Base-by-base conservation (phyloP, 306 rosid species). In the Abrus pulchellus region DNA sequence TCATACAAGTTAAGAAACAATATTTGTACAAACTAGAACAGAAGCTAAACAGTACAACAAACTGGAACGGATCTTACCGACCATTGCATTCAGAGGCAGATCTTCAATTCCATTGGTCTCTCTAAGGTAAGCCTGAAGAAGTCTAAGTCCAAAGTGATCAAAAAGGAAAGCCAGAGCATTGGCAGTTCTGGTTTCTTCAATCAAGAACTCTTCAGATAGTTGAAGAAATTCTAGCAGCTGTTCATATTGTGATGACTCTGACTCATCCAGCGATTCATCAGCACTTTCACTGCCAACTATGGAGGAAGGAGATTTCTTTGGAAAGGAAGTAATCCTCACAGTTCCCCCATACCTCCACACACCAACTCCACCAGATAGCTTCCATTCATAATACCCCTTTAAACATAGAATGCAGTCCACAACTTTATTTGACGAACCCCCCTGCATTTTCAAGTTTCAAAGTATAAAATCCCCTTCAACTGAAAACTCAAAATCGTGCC, bases 301-400 rank as follows among this genome's bases (percentile, higher is more conserved):
- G 71, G 94, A 92, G 34, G 95, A 84, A 14, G 97, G 86, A 57
- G 93, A 85, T 12, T 83, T 90, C 82, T 89, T 96, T 45, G 94
- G 92, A 36, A 92, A 85, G 49, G 96, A 92, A 72, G 91, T 88
- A 63, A 96, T 96, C 88, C 91, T 87, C 87, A 96, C 99, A 30
- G 99, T 92, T 68, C 99, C 99, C 47, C 99, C 99, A 53, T 96
- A 96, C 76, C 94, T 93, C 99, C 99, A 96, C 55, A 93, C 98
- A 33, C 99, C 99, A 80, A 89, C 86, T 56, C 97, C 99, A 68
- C 99, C 99, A 0, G 92, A 87, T 83, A 86, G 88, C 85, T 88
- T 93, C 99, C 99, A 96, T 84, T 93, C 98, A 65, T 93, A 88
- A 56, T 83, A 96, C 40, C 98, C 99, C 84, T 96, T 96, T 76